Percentiles rank a stretch among this genome's conserved stretches.
phyloP scores from a whole-genome alignment of 192 early-diverging fungal genomes.

The Gonapodya sp. region DNA sequence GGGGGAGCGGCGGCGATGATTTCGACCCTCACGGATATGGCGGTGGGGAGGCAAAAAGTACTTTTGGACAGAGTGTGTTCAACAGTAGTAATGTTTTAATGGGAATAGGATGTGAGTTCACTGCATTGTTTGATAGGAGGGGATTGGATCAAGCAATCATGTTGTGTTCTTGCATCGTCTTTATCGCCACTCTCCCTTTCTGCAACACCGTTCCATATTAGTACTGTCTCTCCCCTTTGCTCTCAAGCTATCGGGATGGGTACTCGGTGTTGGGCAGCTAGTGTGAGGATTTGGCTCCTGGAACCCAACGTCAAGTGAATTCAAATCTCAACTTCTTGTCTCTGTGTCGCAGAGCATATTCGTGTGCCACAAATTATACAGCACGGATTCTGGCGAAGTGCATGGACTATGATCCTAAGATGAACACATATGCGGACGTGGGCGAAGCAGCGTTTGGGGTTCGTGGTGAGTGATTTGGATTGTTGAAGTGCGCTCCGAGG shows the following conservation, averaged over 20 bases:
- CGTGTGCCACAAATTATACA: background rate
- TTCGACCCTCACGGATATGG: background rate
- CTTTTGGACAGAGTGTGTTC: slow-evolving; percentile 1
- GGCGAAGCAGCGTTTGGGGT: background rate
- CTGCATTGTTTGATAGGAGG: background rate
- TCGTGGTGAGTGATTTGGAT: too few species aligned
- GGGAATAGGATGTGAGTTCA: background rate
- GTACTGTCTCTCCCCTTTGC: background rate
- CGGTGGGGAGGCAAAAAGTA: background rate
- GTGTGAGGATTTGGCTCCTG: background rate
- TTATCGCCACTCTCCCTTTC: background rate
- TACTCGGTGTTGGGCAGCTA: background rate
- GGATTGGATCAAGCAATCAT: background rate
- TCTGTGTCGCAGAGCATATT: background rate
- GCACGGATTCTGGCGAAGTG: background rate
- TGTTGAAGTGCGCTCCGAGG: too few species aligned
- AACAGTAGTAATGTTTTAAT: background rate
- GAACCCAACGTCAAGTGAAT: background rate
- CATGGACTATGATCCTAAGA: background rate
- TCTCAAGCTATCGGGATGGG: background rate
- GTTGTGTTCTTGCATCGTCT: too few species aligned
- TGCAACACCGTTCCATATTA: background rate
- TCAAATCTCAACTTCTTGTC: background rate
- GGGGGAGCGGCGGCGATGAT: too few species aligned
- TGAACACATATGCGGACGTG: slow-evolving; percentile 8